Conservation (phyloP, 805 yeast species). For the Starmerella scarabaei region DNA sequence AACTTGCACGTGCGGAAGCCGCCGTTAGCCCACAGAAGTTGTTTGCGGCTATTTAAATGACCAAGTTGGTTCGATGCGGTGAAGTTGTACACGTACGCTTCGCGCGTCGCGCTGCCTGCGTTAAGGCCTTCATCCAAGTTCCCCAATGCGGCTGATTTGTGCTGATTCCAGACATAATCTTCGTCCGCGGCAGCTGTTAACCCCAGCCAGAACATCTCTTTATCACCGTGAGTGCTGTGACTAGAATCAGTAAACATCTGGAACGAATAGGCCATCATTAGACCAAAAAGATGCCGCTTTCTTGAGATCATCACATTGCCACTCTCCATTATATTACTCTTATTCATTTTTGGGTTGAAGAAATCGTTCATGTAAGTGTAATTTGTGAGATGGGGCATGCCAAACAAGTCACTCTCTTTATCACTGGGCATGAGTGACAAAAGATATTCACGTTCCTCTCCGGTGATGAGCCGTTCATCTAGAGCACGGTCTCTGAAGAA, state of each 20-base stretch:
- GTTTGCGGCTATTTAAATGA: background rate
- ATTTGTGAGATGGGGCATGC: background rate
- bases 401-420: background rate
- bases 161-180: background rate
- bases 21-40: slow-evolving; percentile 7
- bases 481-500: slow-evolving; percentile 6
- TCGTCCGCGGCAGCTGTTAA: background rate
- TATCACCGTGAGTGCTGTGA: slow-evolving; percentile 1
- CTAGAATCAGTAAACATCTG: background rate
- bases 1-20: slow-evolving; percentile 3
- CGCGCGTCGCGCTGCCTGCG: background rate
- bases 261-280: background rate
- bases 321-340: background rate
- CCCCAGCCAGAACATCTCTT: slow-evolving; percentile 8
- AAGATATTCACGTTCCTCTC: background rate
- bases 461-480: background rate
- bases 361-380: background rate
- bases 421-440: background rate
- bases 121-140: background rate
- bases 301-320: slow-evolving; percentile 1
- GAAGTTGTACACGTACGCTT: background rate
- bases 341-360: background rate
- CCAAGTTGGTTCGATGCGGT: background rate
- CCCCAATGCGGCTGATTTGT: slow-evolving; percentile 4
- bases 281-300: background rate